These are phyloP conservation scores for Mediolabrus comicus DNA, from an alignment of 108 stramenopile species.

Conservation along the genomic window DNA sequence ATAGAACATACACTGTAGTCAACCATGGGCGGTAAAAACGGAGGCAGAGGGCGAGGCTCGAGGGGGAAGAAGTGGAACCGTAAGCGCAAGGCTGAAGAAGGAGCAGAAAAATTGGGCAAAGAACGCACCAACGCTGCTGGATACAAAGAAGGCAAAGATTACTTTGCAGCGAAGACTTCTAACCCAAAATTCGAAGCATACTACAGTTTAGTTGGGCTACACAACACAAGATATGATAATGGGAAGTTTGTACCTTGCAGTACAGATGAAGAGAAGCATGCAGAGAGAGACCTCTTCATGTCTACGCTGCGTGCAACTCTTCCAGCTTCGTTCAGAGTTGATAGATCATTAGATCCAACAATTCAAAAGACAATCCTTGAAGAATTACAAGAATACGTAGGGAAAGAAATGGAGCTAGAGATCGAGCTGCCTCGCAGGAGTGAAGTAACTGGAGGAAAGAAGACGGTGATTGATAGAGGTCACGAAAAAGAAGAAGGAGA, in stretches of 20 bases:
- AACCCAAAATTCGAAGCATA: slow-evolving; percentile 84
- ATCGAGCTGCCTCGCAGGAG: slow-evolving; percentile 55
- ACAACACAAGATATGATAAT: slow-evolving; percentile 33
- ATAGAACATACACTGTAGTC: no score
- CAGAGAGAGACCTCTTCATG: slow-evolving; percentile 65
- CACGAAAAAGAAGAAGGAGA: slow-evolving; percentile 4
- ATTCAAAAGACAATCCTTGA: slow-evolving; percentile 52
- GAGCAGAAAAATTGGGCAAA: slow-evolving; percentile 26
- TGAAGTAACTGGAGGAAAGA: slow-evolving; percentile 38
- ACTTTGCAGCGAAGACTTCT: slow-evolving; percentile 42
- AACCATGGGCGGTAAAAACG: slow-evolving; percentile 1
- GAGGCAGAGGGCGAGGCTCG: neutral
- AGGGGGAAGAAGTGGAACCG: slow-evolving; percentile 35
- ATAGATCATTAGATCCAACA: slow-evolving; percentile 58
- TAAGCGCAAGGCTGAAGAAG: slow-evolving; percentile 41
- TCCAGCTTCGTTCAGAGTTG: slow-evolving; percentile 82
- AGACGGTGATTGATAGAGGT: slow-evolving; percentile 21
- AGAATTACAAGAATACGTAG: slow-evolving; percentile 68
- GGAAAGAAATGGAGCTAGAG: slow-evolving; percentile 74
- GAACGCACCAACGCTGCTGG: slow-evolving; percentile 20
- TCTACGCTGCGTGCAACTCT: slow-evolving; percentile 50
- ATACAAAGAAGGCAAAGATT: slow-evolving; percentile 11
- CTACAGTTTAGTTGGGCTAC: slow-evolving; percentile 73
- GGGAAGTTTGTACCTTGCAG: slow-evolving; percentile 48
- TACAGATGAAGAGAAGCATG: slow-evolving; percentile 57